phyloP scores from a whole-genome alignment of 352 stramenopile species.

The Pythium rishiriense region DNA sequence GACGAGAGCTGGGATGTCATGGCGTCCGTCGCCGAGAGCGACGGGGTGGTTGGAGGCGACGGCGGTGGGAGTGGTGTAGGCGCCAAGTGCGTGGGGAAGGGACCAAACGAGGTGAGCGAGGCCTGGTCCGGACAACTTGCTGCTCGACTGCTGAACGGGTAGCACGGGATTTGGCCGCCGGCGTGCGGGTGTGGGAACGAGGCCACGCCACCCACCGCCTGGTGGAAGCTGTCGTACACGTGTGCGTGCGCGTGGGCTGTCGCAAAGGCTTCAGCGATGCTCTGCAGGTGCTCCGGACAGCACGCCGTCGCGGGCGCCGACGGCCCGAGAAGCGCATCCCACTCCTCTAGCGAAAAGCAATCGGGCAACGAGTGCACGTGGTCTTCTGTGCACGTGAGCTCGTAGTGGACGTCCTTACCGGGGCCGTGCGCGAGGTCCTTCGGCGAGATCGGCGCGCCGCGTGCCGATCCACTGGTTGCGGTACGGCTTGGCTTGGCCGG shows the following conservation, averaged over 20 bases:
- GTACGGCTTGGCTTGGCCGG: neutral
- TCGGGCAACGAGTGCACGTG: slow-evolving; percentile 56
- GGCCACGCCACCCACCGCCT: neutral
- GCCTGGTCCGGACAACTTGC: neutral
- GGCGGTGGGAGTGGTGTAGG: neutral
- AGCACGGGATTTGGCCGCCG: neutral
- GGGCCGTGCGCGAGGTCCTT: slow-evolving; percentile 20
- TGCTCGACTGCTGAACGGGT: neutral
- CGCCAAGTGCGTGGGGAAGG: neutral
- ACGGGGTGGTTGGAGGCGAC: neutral
- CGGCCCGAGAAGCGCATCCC: slow-evolving; percentile 35
- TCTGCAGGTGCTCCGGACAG: slow-evolving; percentile 25
- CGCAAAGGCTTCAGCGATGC: slow-evolving; percentile 14
- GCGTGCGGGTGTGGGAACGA: neutral
- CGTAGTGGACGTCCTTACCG: slow-evolving; percentile 35
- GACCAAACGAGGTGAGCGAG: neutral
- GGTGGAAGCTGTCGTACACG: slow-evolving; percentile 4
- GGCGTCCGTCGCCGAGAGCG: neutral
- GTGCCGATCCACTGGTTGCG: neutral
- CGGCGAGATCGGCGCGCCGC: slow-evolving; percentile 21
- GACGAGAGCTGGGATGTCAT: slow-evolving; percentile 8
- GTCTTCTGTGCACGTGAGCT: slow-evolving; percentile 59
- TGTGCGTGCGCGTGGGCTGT: slow-evolving; percentile 2
- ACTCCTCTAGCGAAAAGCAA: slow-evolving; percentile 43
- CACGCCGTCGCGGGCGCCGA: slow-evolving; percentile 18